These are phyloP conservation scores for Angophora floribunda DNA, from an alignment of 345 rosid genomes.

Conservation along the genomic window DNA sequence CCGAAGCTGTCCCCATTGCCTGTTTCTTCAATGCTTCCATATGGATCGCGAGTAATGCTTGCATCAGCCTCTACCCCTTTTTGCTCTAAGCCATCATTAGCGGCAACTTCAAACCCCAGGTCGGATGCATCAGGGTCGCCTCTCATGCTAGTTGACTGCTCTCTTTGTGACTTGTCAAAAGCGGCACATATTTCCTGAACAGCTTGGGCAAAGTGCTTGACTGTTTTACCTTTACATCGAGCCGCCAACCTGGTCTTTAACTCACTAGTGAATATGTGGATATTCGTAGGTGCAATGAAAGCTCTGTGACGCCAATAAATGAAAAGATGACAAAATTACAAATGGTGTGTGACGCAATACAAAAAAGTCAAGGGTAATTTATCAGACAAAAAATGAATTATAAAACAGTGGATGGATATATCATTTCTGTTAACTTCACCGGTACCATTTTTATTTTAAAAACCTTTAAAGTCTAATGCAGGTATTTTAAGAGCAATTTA, in stretches of 20 bases:
- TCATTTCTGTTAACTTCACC: background rate
- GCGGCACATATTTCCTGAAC: slow-evolving; percentile 72
- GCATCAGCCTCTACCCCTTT: slow-evolving; percentile 28
- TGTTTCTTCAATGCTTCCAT: slow-evolving; percentile 14
- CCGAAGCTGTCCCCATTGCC: slow-evolving; percentile 17
- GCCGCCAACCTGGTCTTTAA: slow-evolving; percentile 49
- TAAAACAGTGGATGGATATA: background rate
- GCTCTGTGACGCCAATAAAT: slow-evolving; percentile 35
- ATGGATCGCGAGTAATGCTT: slow-evolving; percentile 14
- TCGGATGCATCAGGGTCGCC: slow-evolving; percentile 26
- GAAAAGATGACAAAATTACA: no score
- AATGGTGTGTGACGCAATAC: background rate
- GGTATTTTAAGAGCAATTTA: background rate
- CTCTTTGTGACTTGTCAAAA: slow-evolving; percentile 55
- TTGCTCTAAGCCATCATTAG: slow-evolving; percentile 27
- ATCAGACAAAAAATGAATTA: background rate
- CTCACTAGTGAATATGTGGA: slow-evolving; percentile 74
- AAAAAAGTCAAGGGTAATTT: background rate
- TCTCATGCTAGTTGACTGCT: slow-evolving; percentile 24
- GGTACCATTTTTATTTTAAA: background rate
- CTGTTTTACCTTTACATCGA: slow-evolving; percentile 62
- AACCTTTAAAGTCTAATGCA: background rate
- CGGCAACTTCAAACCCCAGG: slow-evolving; percentile 19
- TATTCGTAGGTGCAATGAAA: slow-evolving; percentile 73
- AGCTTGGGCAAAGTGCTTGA: slow-evolving; percentile 64